These are phyloP conservation scores for Diaporthe aspalathi DNA, from an alignment of 2,329 filamentous ascomycete species.

Conservation along the genomic window DNA sequence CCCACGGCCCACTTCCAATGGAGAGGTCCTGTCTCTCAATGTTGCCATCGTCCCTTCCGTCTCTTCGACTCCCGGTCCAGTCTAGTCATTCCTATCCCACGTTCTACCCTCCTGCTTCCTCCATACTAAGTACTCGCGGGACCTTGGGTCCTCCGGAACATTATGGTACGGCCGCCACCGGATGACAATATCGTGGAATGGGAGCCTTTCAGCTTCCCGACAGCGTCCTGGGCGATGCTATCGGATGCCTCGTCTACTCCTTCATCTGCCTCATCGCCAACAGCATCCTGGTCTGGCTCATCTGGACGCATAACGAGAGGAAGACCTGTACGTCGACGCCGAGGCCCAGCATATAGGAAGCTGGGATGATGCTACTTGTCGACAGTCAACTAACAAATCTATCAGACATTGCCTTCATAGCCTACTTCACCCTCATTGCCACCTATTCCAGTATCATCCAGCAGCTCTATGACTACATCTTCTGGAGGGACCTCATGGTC, in stretches of 20 bases:
- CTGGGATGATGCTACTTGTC: background rate
- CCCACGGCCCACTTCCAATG: slow-evolving; percentile 10
- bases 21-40: background rate
- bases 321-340: slow-evolving; percentile 19
- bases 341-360: background rate
- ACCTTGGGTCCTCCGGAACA: slow-evolving; percentile 18
- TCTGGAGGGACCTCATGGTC: slow-evolving; percentile 35
- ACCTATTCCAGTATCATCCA: slow-evolving; percentile 33
- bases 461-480: slow-evolving; percentile 36
- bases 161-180: slow-evolving; percentile 27
- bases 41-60: background rate
- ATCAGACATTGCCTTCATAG: slow-evolving; percentile 36
- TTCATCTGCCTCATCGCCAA: slow-evolving; percentile 34
- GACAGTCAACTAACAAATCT: background rate
- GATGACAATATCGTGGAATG: slow-evolving; percentile 36
- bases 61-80: background rate
- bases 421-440: slow-evolving; percentile 36
- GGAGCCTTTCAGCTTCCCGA: slow-evolving; percentile 40
- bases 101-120: background rate
- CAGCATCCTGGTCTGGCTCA: slow-evolving; percentile 32
- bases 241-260: slow-evolving; percentile 32
- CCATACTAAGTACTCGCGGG: slow-evolving; percentile 10
- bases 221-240: slow-evolving; percentile 37
- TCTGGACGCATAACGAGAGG: slow-evolving; percentile 36
- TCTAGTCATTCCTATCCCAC: background rate